A percentile compares a stretch with the other conserved stretches of the same genome.
Conservation (phyloP, 2,329 filamentous ascomycete species). For the Exophiala dermatitidis region DNA sequence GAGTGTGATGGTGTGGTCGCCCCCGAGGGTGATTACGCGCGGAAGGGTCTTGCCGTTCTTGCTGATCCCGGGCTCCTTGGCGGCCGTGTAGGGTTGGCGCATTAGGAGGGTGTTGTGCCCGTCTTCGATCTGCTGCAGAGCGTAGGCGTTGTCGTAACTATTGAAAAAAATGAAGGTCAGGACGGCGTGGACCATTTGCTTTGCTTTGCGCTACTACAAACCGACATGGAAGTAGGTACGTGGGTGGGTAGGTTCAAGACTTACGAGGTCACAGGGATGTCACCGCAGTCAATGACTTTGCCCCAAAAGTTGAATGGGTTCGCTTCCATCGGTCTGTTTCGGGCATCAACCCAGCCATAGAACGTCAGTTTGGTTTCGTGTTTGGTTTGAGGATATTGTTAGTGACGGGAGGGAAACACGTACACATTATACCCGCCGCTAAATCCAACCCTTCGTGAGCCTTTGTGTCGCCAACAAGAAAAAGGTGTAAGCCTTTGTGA, state of each 20-base stretch:
- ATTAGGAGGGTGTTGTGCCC: constrained; percentile 71
- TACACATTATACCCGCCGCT: constrained; percentile 78
- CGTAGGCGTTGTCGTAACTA: constrained; percentile 75
- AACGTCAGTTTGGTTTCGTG: no score
- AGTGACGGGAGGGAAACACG: constrained; percentile 2
- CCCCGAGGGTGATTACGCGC: constrained; percentile 65
- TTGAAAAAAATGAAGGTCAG: background rate
- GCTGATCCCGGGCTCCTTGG: constrained; percentile 59
- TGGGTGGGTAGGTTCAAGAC: constrained; percentile 28
- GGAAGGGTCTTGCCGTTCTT: constrained; percentile 69
- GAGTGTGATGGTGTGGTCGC: constrained; percentile 41
- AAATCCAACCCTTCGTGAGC: constrained; percentile 44
- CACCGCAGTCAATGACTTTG: constrained; percentile 72
- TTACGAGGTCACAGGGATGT: constrained; percentile 77
- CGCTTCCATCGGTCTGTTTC: constrained; percentile 53
- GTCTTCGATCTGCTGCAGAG: constrained; percentile 76
- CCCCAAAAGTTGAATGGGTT: constrained; percentile 80
- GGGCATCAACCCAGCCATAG: background rate
- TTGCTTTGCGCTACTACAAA: background rate
- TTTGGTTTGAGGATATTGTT: no score
- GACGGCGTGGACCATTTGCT: background rate
- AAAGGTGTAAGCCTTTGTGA: constrained; percentile 25
- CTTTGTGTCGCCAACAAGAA: constrained; percentile 26
- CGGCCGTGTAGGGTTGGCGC: constrained; percentile 61
- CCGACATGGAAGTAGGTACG: background rate